These are phyloP conservation scores for Lizanozyma gosingica DNA, from an alignment of 1,139 yeast genomes.

Conservation along the genomic window DNA sequence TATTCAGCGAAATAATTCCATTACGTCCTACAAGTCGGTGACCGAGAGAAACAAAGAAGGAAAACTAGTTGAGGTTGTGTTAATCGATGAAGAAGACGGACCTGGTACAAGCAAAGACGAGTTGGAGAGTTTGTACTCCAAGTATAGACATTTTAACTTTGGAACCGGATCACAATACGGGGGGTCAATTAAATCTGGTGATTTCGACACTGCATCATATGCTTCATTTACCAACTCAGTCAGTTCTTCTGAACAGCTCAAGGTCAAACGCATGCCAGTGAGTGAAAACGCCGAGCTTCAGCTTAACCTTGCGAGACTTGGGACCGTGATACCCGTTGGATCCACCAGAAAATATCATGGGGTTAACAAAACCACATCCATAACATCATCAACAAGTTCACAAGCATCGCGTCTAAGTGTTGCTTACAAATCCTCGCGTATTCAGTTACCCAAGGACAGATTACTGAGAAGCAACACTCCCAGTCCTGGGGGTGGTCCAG, in stretches of 20 bases:
- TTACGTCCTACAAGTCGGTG: conserved; percentile 31
- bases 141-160: conserved; percentile 18
- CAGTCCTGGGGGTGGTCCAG: no score
- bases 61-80: conserved; percentile 33
- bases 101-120: conserved; percentile 14
- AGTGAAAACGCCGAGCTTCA: neutral
- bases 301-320: no score
- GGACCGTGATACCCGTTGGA: no score
- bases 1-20: conserved; percentile 28
- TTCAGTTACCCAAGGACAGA: neutral
- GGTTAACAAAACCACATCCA: neutral
- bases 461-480: neutral
- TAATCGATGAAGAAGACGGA: conserved; percentile 28
- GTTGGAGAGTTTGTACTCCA: conserved; percentile 35
- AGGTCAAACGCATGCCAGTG: neutral
- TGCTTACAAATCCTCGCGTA: neutral
- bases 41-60: conserved; percentile 32
- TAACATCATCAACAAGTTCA: neutral
- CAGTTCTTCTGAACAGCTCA: neutral
- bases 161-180: neutral
- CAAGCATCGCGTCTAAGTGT: neutral
- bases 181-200: no score
- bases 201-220: neutral
- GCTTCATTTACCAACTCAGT: neutral
- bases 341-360: neutral